These are phyloP conservation scores for Rhizophagus clarus DNA, from an alignment of 192 early-diverging fungal genomes.

Conservation along the genomic window DNA sequence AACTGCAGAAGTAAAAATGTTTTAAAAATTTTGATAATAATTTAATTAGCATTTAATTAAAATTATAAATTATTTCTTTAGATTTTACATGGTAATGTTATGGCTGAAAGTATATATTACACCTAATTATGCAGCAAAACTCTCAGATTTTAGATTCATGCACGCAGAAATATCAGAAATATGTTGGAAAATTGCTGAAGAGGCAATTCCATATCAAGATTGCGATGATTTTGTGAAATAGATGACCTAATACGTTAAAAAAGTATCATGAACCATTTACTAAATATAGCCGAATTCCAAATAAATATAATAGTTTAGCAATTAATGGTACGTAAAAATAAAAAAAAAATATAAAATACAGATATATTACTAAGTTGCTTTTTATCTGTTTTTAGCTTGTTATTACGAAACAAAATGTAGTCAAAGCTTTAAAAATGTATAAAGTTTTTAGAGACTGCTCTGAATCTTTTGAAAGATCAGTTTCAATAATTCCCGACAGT, in stretches of 20 bases:
- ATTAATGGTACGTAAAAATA: not conserved
- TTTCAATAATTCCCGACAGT: too few species aligned
- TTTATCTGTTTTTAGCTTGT: not conserved
- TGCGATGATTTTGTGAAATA: not conserved
- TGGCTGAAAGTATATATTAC: slow-evolving; percentile 16
- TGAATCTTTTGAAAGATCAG: not conserved
- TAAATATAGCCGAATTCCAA: not conserved
- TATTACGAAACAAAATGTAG: not conserved
- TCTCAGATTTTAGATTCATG: slow-evolving; percentile 29
- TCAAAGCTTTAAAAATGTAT: not conserved
- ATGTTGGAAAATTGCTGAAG: not conserved
- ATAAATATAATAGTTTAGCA: not conserved
- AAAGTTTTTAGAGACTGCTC: not conserved
- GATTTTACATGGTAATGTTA: slow-evolving; percentile 19
- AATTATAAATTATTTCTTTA: too few species aligned
- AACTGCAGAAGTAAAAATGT: too few species aligned
- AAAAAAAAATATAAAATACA: too few species aligned
- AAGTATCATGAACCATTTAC: slow-evolving; percentile 2
- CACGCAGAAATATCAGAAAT: too few species aligned
- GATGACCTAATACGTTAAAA: not conserved
- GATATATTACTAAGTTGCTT: not conserved
- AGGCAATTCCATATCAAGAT: not conserved
- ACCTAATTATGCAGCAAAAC: not conserved
- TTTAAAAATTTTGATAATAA: too few species aligned
- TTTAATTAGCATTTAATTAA: too few species aligned